A percentile compares a stretch with the other conserved stretches of the same genome.
Conservation (phyloP, 2,329 filamentous ascomycete genomes). For the Aspergillus candidus region DNA sequence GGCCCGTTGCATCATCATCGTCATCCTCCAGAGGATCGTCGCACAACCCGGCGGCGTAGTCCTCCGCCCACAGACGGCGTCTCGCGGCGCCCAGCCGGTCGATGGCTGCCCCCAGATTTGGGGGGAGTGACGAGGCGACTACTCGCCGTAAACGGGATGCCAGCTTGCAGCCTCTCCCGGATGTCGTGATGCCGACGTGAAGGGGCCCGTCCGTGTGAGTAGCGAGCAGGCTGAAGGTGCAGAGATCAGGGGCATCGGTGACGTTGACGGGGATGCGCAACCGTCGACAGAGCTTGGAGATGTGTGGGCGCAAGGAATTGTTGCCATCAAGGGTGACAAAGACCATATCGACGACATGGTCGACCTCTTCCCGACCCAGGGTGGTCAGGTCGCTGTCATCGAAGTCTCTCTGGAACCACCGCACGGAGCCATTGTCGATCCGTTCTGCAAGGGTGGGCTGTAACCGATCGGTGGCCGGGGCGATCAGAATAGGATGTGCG, state of each 20-base stretch:
- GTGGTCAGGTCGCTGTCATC: slow-evolving; percentile 64
- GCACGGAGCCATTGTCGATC: slow-evolving; percentile 38
- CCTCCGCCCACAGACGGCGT: slow-evolving; percentile 66
- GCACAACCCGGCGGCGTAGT: slow-evolving; percentile 49
- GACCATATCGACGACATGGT: slow-evolving; percentile 76
- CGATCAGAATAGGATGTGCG: slow-evolving; percentile 71
- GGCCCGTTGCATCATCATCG: slow-evolving; percentile 47
- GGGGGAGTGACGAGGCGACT: slow-evolving; percentile 72
- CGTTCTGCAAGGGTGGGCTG: slow-evolving; percentile 51
- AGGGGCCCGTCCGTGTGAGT: slow-evolving; percentile 85
- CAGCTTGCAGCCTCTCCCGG: slow-evolving; percentile 88
- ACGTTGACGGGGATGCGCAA: slow-evolving; percentile 90
- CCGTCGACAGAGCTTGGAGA: slow-evolving; percentile 68
- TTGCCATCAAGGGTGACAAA: slow-evolving; percentile 66
- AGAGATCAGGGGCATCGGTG: slow-evolving; percentile 76
- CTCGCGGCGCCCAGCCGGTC: slow-evolving; percentile 68
- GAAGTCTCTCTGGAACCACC: slow-evolving; percentile 50
- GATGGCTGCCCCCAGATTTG: slow-evolving; percentile 69
- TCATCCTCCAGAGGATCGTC: slow-evolving; percentile 41
- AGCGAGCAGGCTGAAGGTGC: slow-evolving; percentile 82
- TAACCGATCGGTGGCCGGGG: slow-evolving; percentile 57
- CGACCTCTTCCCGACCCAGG: slow-evolving; percentile 74
- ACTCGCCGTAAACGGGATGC: slow-evolving; percentile 84
- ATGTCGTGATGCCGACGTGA: slow-evolving; percentile 92
- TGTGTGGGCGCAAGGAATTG: slow-evolving; percentile 49